Percentiles rank a stretch among this genome's conserved stretches.
phyloP scores from a whole-genome alignment of 2,329 filamentous ascomycete species.

The Thielaviopsis euricoi region DNA sequence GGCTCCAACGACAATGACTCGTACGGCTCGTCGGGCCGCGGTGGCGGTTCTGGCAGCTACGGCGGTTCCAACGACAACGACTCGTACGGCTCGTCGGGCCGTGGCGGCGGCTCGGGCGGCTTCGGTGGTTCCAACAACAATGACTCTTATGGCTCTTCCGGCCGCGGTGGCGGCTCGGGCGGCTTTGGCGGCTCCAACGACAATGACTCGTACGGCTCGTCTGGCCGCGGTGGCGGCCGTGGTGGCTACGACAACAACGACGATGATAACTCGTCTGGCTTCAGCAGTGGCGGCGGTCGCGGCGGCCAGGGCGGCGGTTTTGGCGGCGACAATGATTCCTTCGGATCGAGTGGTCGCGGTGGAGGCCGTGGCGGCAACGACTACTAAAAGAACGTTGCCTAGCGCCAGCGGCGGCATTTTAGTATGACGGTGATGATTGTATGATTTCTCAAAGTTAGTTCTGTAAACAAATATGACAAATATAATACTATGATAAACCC shows the following conservation, averaged over 20 bases:
- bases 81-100: background rate
- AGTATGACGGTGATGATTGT: background rate
- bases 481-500: too few species aligned
- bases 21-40: background rate
- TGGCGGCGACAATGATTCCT: constrained; percentile 7
- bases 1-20: constrained; percentile 5
- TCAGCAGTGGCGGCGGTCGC: background rate
- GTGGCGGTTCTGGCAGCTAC: background rate
- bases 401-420: too few species aligned
- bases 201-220: too few species aligned
- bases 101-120: constrained; percentile 14
- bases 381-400: constrained; percentile 16
- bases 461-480: too few species aligned
- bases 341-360: too few species aligned
- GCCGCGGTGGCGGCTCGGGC: too few species aligned
- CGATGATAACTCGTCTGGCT: background rate
- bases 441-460: too few species aligned
- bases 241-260: background rate
- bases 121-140: constrained; percentile 11
- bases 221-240: too few species aligned
- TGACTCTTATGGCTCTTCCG: background rate
- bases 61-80: background rate
- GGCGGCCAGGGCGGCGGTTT: constrained; percentile 12
- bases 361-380: constrained; percentile 11
- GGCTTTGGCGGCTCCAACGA: too few species aligned